Base-by-base conservation (phyloP, 352 stramenopile species). In the Pythium insidiosum region DNA sequence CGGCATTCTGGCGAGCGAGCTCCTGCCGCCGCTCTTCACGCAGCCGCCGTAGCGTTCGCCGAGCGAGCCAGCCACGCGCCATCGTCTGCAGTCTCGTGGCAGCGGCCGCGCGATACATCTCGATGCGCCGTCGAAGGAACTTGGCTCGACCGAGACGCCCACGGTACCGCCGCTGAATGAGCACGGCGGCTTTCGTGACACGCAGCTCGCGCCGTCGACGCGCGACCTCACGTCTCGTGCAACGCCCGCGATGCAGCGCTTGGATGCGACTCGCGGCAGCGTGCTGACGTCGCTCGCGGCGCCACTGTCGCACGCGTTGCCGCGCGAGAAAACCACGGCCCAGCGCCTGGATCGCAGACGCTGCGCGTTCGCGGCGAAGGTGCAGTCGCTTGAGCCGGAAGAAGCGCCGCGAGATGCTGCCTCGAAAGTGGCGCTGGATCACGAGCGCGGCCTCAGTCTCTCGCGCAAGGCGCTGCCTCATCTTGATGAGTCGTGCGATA, bases 121-220 rank as follows among this genome's bases (percentile, higher is more conserved):
- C 76, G 33, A 91, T 71, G 42, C 71, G 67, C 4, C 58, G 53
- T 3, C 66, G 65, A 59, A 91, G 56, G 47, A 75, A 86, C 38
- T 68, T 57, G 42, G 67, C 75, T n/a, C 71, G 68, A 0, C 71
- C 73, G 4, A 90, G 59, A 5, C 76, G 71, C 6, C 76, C 72
- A 23, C 79, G 73, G 38, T 91, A 91, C 21, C 71, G 58, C 6
- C 73, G 63, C 43, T 88, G 79, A 26, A 91, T 87, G 4, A 75
- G 16, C 10, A 70, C 47, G 1, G 79, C 79, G 1, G 79, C 74
- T 11, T 61, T 47, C 0, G 59, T 77, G 24, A 84, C 38, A 1
- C 29, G 43, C 12, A 55, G 46, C 4, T 51, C 59, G 9, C 51
- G 53, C 12, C 50, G 53, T n/a, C 47, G 23, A 15, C 44, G 11